Percentiles rank a stretch among this genome's conserved stretches.
phyloP scores from a whole-genome alignment of 805 yeast genomes.

The Candida hungchunana region DNA sequence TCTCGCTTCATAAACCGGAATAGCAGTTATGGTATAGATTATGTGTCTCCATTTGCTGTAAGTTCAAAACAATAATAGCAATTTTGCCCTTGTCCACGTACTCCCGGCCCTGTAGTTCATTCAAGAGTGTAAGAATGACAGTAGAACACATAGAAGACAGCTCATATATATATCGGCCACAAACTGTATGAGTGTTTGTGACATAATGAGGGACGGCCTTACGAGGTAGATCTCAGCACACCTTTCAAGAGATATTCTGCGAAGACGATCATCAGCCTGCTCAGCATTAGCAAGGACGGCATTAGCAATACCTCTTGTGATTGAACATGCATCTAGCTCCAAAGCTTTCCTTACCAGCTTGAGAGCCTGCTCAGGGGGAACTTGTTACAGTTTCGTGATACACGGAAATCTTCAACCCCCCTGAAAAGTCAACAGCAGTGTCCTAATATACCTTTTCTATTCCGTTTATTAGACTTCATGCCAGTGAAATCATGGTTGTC shows the following conservation, averaged over 20 bases:
- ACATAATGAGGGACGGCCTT: conserved; percentile 38
- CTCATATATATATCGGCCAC: conserved; percentile 50
- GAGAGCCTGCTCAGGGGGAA: conserved; percentile 75
- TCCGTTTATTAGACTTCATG: no score
- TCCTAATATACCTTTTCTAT: no score
- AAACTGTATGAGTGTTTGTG: conserved; percentile 40
- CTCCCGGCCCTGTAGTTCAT: conserved; percentile 48
- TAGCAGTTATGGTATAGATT: no score
- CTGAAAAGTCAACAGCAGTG: no score
- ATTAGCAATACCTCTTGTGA: conserved; percentile 61
- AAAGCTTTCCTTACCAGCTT: conserved; percentile 62
- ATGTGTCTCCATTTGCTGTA: no score
- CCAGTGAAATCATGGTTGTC: no score
- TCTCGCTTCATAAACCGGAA: no score
- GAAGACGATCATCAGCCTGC: conserved; percentile 45
- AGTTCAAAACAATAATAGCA: no score
- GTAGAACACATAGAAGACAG: conserved; percentile 39
- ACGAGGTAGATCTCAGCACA: conserved; percentile 46
- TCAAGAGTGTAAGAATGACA: conserved; percentile 53
- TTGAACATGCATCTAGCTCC: conserved; percentile 44
- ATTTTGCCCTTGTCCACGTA: conserved; percentile 58
- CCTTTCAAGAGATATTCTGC: conserved; percentile 48
- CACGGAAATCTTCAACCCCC: no score
- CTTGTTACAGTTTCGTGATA: no score
- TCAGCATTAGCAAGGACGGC: conserved; percentile 64